These are phyloP conservation scores for Kodamaea alishanica DNA, from an alignment of 1,139 yeast species.

Conservation along the genomic window DNA sequence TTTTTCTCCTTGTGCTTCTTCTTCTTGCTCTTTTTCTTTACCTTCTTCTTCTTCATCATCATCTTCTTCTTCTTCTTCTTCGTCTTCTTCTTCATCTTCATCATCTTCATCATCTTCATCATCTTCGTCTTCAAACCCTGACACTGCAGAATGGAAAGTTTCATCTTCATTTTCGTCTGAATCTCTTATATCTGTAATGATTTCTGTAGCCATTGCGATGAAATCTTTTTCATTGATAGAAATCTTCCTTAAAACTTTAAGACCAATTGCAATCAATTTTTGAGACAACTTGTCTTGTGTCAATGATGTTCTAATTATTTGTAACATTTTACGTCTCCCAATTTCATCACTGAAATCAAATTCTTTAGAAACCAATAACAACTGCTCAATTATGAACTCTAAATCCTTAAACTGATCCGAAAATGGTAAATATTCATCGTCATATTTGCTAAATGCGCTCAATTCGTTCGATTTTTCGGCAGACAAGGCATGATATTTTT, in stretches of 20 bases:
- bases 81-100: conserved; percentile 24
- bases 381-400: conserved; percentile 74
- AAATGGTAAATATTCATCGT: conserved; percentile 25
- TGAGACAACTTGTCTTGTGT: conserved; percentile 54
- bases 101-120: conserved; percentile 31
- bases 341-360: conserved; percentile 90
- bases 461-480: conserved; percentile 14
- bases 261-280: conserved; percentile 51
- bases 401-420: conserved; percentile 49
- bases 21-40: conserved; percentile 20
- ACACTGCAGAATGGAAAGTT: conserved; percentile 56
- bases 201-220: conserved; percentile 79
- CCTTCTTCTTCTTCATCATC: conserved; percentile 13
- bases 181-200: conserved; percentile 80
- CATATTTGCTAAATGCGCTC: conserved; percentile 14
- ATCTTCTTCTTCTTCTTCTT: conserved; percentile 7
- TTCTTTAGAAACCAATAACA: conserved; percentile 61
- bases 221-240: conserved; percentile 83
- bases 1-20: conserved; percentile 8
- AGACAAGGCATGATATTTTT: conserved; percentile 15
- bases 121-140: conserved; percentile 34
- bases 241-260: conserved; percentile 63
- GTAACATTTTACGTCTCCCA: conserved; percentile 81
- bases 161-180: conserved; percentile 46
- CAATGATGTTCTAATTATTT: conserved; percentile 61